phyloP scores from a whole-genome alignment of 2,329 filamentous ascomycete species.

The Cordyceps javanica region DNA sequence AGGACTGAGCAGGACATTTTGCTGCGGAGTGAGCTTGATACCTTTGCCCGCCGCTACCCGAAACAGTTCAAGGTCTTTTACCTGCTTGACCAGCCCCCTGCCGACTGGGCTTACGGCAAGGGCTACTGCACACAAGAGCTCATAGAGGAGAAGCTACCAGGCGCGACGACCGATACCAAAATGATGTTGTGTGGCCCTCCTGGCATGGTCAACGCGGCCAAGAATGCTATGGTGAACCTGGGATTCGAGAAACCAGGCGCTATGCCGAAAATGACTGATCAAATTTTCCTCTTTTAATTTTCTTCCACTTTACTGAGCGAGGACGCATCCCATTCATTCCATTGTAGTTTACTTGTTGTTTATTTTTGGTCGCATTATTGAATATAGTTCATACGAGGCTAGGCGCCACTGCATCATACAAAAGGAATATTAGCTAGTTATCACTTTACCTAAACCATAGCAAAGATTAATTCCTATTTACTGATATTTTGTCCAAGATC shows the following conservation, averaged over 20 bases:
- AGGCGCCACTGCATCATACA: too few species aligned
- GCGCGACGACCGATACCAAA: conserved; percentile 24
- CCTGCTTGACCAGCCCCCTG: conserved; percentile 42
- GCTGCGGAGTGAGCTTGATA: conserved; percentile 48
- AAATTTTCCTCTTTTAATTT: conserved; percentile 47
- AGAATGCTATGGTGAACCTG: conserved; percentile 41
- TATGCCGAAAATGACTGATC: conserved; percentile 45
- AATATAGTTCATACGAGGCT: too few species aligned
- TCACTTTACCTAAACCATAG: too few species aligned
- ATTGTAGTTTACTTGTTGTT: neutral
- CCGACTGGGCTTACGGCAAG: conserved; percentile 39
- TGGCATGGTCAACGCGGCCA: conserved; percentile 51
- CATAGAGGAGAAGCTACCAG: conserved; percentile 46
- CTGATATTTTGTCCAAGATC: too few species aligned
- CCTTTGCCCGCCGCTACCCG: conserved; percentile 43
- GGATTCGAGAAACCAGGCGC: conserved; percentile 46
- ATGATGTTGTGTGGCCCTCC: conserved; percentile 47
- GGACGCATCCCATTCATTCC: neutral
- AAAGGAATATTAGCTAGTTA: too few species aligned
- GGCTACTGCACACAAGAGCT: conserved; percentile 48
- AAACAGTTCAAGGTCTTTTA: conserved; percentile 51
- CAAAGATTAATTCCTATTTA: too few species aligned
- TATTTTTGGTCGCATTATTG: too few species aligned
- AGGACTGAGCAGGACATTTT: conserved; percentile 54
- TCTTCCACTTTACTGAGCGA: neutral